Evolutionary conservation across 2,329 filamentous ascomycete genomes (phyloP), one percentile per base, ranked within the genome.

Genomic region (Epichloe gansuensis): DNA sequence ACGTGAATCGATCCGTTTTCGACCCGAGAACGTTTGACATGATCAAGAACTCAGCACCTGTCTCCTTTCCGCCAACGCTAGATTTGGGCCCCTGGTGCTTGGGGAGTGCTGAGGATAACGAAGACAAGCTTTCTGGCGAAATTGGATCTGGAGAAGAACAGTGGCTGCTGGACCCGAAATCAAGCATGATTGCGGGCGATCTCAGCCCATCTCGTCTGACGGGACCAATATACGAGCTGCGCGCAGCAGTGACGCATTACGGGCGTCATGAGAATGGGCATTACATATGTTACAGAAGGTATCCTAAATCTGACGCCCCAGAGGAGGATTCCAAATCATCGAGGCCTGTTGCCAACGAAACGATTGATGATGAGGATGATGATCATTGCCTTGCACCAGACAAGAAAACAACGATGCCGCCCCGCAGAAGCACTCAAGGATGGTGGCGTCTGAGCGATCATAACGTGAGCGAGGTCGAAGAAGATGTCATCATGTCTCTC

Each of bases 391-490:
- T 51, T 31, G 50, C 50, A 17, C 57, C 54, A 4, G 48, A 50
- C 25, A 38, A 56, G 38, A 37, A 49, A 28, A 4, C 15, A 34
- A 39, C 11, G 48, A 45, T 5, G 50, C 49, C n/a, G 45, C 44
- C 12, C 52, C 52, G 13, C 50, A 49, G 5, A 47, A 55, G 35
- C 23, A 51, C 72, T 13, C 72, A 78, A 57, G 78, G 81, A 54
- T 97, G 93, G 93, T 98, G 89, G 84, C 78, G 87, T 15, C 75
- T 97, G 31, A 97, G 91, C 65, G 91, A 97, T 61, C 88, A 95
- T 55, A 83, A 86, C 56, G 91, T 97, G 7, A 80, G 75, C 55
- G 75, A 80, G 57, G 85, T 91, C 25, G 79, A 79, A 21, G 88
- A 95, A 64, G 76, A 83, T 11, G 77, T 78, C 31, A 87, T 95